A percentile compares a stretch with the other conserved stretches of the same genome.
Evolutionary conservation across 495 filamentous ascomycete species (phyloP).

Genomic region (Saxophila tyrrhenica): DNA sequence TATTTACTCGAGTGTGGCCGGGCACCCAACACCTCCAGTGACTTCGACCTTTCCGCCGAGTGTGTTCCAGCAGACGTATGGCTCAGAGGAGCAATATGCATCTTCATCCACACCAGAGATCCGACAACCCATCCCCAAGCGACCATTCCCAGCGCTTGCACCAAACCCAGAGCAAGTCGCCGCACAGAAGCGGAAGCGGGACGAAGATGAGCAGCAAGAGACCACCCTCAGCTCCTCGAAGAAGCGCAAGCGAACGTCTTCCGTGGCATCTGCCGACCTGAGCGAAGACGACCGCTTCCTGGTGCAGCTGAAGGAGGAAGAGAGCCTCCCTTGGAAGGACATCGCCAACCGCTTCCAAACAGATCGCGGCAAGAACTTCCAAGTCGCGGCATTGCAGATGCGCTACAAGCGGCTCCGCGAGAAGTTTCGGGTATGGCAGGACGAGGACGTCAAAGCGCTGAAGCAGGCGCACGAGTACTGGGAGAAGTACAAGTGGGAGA

Average conservation of each 20-base stretch:
- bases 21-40: slow-evolving; percentile 19
- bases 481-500: slow-evolving; percentile 35
- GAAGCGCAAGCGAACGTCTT: slow-evolving; percentile 24
- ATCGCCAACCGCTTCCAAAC: slow-evolving; percentile 54
- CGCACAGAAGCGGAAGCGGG: slow-evolving; percentile 21
- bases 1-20: slow-evolving; percentile 23
- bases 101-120: slow-evolving; percentile 21
- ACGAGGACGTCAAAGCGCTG: slow-evolving; percentile 41
- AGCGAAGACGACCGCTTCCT: slow-evolving; percentile 57
- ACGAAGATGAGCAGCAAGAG: slow-evolving; percentile 22
- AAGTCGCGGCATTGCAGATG: slow-evolving; percentile 65
- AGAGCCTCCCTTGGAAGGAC: slow-evolving; percentile 57
- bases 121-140: slow-evolving; percentile 24
- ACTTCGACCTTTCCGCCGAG: slow-evolving; percentile 11
- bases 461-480: slow-evolving; percentile 34
- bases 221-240: slow-evolving; percentile 6
- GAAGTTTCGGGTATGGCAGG: slow-evolving; percentile 53
- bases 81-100: slow-evolving; percentile 9
- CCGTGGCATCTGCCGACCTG: slow-evolving; percentile 26
- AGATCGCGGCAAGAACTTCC: slow-evolving; percentile 50
- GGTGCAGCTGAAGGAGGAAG: slow-evolving; percentile 54
- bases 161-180: slow-evolving; percentile 21
- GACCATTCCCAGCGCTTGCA: slow-evolving; percentile 26
- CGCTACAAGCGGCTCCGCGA: slow-evolving; percentile 55
- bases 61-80: slow-evolving; percentile 11